Evolutionary conservation across 179 eudicot genomes (phyloP).

Genomic region (Spergularia azorica): DNA sequence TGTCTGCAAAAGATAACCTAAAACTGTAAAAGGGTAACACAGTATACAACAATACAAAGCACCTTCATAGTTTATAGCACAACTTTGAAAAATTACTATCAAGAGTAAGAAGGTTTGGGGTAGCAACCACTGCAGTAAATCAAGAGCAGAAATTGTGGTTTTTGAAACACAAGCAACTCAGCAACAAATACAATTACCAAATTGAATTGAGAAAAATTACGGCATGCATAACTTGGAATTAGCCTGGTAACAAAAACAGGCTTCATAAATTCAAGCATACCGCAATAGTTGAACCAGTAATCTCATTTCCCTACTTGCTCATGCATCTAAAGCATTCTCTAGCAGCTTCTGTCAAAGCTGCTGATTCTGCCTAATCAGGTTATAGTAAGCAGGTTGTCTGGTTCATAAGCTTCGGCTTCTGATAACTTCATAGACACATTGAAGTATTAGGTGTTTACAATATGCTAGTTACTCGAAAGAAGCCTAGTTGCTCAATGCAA

Average conservation of each 20-base stretch:
- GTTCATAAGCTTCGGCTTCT: not conserved
- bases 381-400: not conserved
- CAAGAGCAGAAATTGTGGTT: not conserved
- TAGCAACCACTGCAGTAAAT: not conserved
- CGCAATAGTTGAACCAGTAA: not conserved
- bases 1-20: too few species aligned
- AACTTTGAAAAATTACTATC: too few species aligned
- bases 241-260: not conserved
- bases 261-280: conserved; percentile 6
- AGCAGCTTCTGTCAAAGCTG: not conserved
- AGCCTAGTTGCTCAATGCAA: not conserved
- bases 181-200: not conserved
- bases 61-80: too few species aligned
- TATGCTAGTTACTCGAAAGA: not conserved
- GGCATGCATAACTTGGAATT: not conserved
- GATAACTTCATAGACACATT: not conserved
- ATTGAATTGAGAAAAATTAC: not conserved
- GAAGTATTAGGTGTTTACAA: not conserved
- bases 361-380: too few species aligned
- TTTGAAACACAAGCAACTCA: not conserved
- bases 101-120: too few species aligned
- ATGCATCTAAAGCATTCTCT: not conserved
- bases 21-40: too few species aligned
- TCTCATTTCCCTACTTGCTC: not conserved
- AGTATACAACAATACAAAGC: too few species aligned